These are phyloP conservation scores for Populus euphratica DNA, from an alignment of 345 rosid species.

Conservation along the genomic window DNA sequence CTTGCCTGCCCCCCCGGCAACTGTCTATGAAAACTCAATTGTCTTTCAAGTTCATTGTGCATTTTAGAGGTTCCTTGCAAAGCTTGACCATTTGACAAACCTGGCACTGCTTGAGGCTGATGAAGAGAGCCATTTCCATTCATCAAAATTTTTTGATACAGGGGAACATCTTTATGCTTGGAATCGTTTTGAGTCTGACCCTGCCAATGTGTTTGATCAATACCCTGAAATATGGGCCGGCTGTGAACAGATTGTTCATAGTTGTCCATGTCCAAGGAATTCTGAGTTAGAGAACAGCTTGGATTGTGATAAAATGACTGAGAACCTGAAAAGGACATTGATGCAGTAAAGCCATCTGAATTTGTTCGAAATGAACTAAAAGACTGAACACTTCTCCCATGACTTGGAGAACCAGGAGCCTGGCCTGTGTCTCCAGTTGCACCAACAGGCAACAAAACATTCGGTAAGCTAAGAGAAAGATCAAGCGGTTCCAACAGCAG, in stretches of 20 bases:
- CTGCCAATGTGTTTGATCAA: slow-evolving; percentile 61
- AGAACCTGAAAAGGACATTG: slow-evolving; percentile 92
- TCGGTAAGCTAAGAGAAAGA: slow-evolving; percentile 92
- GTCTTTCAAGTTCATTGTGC: slow-evolving; percentile 59
- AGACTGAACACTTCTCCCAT: slow-evolving; percentile 74
- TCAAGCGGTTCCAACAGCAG: slow-evolving; percentile 70
- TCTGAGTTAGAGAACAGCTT: slow-evolving; percentile 92
- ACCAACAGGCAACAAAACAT: slow-evolving; percentile 74
- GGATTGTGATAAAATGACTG: slow-evolving; percentile 91
- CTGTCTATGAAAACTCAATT: slow-evolving; percentile 60
- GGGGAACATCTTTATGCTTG: slow-evolving; percentile 58
- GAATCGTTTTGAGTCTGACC: slow-evolving; percentile 65
- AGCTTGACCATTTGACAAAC: slow-evolving; percentile 45
- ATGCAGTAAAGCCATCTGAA: slow-evolving; percentile 85
- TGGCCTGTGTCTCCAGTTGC: slow-evolving; percentile 41
- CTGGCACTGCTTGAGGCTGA: slow-evolving; percentile 49
- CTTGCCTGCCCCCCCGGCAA: slow-evolving; percentile 28
- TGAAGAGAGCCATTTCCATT: slow-evolving; percentile 60
- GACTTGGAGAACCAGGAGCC: slow-evolving; percentile 70
- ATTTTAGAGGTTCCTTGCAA: slow-evolving; percentile 52
- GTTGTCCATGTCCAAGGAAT: slow-evolving; percentile 61
- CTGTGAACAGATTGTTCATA: slow-evolving; percentile 93
- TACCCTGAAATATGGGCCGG: slow-evolving; percentile 81
- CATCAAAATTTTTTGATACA: slow-evolving; percentile 56
- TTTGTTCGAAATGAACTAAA: slow-evolving; percentile 62